Conservation (phyloP, 2,329 filamentous ascomycete genomes). For the Coniochaeta hoffmannii region DNA sequence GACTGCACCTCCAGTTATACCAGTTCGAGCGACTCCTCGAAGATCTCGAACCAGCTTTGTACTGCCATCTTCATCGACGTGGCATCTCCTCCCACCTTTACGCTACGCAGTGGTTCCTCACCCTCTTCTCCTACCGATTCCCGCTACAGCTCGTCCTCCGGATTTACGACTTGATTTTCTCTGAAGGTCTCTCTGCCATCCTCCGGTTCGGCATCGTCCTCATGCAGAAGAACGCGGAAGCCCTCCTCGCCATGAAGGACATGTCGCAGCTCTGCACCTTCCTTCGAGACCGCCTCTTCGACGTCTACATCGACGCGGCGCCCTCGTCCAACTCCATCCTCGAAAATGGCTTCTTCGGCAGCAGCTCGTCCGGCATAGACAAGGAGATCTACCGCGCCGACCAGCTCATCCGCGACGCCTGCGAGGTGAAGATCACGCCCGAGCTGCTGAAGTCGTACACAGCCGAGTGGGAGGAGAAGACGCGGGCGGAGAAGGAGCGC, state of each 20-base stretch:
- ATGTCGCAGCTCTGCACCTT: slow-evolving; percentile 86
- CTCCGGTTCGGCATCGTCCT: slow-evolving; percentile 90
- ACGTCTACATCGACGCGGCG: slow-evolving; percentile 92
- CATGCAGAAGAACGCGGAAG: slow-evolving; percentile 86
- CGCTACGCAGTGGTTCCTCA: slow-evolving; percentile 98
- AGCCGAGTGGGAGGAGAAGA: slow-evolving; percentile 87
- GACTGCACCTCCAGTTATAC: slow-evolving; percentile 85
- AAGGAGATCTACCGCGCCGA: slow-evolving; percentile 96
- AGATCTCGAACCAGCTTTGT: slow-evolving; percentile 87
- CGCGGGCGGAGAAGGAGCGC: slow-evolving; percentile 70
- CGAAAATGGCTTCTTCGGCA: slow-evolving; percentile 96
- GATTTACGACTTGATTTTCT: slow-evolving; percentile 92
- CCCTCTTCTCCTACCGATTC: slow-evolving; percentile 96
- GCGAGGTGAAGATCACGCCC: slow-evolving; percentile 75
- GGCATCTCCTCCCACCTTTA: slow-evolving; percentile 89
- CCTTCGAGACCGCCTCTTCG: slow-evolving; percentile 89
- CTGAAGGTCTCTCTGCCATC: slow-evolving; percentile 87
- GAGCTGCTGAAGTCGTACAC: slow-evolving; percentile 77
- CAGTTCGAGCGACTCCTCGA: slow-evolving; percentile 93
- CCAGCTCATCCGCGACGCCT: slow-evolving; percentile 86
- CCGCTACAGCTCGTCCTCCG: slow-evolving; percentile 91
- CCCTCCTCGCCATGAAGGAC: slow-evolving; percentile 76
- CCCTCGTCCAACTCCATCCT: slow-evolving; percentile 89
- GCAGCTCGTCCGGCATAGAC: slow-evolving; percentile 78
- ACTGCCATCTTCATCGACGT: slow-evolving; percentile 84